Evolutionary conservation across 1,284 basidiomycete genomes (phyloP).

Genomic region (Ganoderma lucidum): DNA sequence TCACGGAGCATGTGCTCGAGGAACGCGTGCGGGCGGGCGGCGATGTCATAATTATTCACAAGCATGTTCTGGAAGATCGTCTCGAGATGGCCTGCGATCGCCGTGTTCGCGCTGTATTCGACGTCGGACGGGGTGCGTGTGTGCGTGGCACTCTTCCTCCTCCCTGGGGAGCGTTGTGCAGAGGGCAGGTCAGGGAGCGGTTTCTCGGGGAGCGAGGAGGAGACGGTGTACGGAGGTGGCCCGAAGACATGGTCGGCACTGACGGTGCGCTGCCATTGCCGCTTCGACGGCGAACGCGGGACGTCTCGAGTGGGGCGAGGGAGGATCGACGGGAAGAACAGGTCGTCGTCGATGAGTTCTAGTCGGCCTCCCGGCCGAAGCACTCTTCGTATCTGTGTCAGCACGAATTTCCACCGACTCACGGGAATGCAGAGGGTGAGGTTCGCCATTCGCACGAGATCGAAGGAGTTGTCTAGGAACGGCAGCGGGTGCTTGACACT

Average conservation of each 20-base stretch:
- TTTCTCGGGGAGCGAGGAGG: slow-evolving; percentile 17
- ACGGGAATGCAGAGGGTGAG: slow-evolving; percentile 66
- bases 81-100: slow-evolving; percentile 54
- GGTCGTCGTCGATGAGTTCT: slow-evolving; percentile 76
- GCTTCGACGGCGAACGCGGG: slow-evolving; percentile 12
- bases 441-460: slow-evolving; percentile 75
- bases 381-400: slow-evolving; percentile 67
- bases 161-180: background rate
- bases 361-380: slow-evolving; percentile 66
- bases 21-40: slow-evolving; percentile 55
- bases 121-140: slow-evolving; percentile 22
- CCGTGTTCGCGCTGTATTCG: slow-evolving; percentile 47
- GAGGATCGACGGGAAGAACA: slow-evolving; percentile 60
- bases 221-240: slow-evolving; percentile 5
- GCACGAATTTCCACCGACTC: slow-evolving; percentile 62
- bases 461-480: slow-evolving; percentile 67
- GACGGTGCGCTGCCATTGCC: slow-evolving; percentile 19
- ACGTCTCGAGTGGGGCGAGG: slow-evolving; percentile 13
- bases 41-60: slow-evolving; percentile 52
- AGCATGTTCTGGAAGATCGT: slow-evolving; percentile 63
- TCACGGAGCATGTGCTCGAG: slow-evolving; percentile 50
- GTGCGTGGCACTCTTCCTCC: slow-evolving; percentile 15
- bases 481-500: slow-evolving; percentile 65
- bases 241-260: slow-evolving; percentile 16
- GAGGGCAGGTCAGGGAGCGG: slow-evolving; percentile 14